A percentile compares a stretch with the other conserved stretches of the same genome.
These are phyloP conservation scores for Dioszegia hungarica DNA, from an alignment of 768 basidiomycete species.

Conservation along the genomic window DNA sequence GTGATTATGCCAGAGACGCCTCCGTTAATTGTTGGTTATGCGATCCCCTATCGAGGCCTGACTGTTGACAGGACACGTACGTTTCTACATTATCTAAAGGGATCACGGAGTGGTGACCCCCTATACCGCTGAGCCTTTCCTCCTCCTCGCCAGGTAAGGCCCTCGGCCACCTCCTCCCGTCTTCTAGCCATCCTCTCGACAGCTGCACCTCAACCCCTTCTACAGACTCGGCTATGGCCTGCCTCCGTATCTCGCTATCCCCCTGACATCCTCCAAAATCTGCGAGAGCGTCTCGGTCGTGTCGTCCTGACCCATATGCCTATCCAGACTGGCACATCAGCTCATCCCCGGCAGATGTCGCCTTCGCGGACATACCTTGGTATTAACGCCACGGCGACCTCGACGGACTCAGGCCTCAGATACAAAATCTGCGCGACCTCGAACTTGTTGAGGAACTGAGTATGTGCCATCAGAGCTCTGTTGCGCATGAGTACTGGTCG, in stretches of 20 bases:
- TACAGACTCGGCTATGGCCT: neutral
- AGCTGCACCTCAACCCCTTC: too few species aligned
- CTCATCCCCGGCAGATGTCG: neutral
- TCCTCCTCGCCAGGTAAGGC: too few species aligned
- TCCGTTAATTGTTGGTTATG: too few species aligned
- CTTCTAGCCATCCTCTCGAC: too few species aligned
- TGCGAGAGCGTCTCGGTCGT: slow-evolving; percentile 18
- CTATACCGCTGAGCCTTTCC: too few species aligned
- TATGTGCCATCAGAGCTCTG: slow-evolving; percentile 26
- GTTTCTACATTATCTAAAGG: too few species aligned
- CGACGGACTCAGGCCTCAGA: slow-evolving; percentile 34
- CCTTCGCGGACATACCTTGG: slow-evolving; percentile 28
- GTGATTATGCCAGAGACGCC: neutral
- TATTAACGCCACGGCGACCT: slow-evolving; percentile 39
- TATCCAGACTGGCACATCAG: slow-evolving; percentile 31
- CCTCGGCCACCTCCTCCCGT: too few species aligned
- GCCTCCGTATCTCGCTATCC: slow-evolving; percentile 25
- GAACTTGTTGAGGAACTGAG: slow-evolving; percentile 42
- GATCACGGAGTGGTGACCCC: too few species aligned
- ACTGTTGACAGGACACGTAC: too few species aligned
- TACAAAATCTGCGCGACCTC: slow-evolving; percentile 45
- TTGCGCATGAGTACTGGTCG: slow-evolving; percentile 2
- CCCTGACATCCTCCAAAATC: slow-evolving; percentile 29
- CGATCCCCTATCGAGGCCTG: too few species aligned
- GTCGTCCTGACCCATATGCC: slow-evolving; percentile 29